Conservation (phyloP, 345 rosid species). For the Hypericum androsaemum region DNA sequence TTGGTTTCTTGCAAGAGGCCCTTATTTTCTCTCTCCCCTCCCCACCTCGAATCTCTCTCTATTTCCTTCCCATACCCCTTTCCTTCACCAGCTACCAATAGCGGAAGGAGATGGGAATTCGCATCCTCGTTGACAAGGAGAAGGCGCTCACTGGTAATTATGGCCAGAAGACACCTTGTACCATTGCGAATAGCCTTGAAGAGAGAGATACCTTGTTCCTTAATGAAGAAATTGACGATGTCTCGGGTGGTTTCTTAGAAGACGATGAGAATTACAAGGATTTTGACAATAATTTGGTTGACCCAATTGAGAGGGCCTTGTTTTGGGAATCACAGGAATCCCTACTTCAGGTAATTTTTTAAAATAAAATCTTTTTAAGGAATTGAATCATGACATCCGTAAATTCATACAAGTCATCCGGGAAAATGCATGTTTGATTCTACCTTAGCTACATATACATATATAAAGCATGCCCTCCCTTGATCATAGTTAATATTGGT, state of each 20-base stretch:
- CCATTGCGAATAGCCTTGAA: slow-evolving; percentile 21
- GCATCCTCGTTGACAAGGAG: slow-evolving; percentile 7
- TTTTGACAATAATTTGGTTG: not conserved
- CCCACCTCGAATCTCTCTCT: too few species aligned
- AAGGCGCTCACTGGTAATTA: slow-evolving; percentile 14
- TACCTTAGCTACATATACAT: too few species aligned
- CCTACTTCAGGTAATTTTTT: slow-evolving; percentile 32
- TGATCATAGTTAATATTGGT: too few species aligned
- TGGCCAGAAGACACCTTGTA: not conserved
- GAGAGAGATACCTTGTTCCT: slow-evolving; percentile 22
- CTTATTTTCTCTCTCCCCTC: too few species aligned
- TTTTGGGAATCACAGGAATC: slow-evolving; percentile 43
- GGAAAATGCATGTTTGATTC: too few species aligned
- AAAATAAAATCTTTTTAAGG: too few species aligned
- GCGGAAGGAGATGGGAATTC: slow-evolving; percentile 13
- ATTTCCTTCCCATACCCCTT: too few species aligned
- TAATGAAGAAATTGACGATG: slow-evolving; percentile 8
- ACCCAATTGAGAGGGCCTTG: slow-evolving; percentile 13
- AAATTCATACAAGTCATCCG: too few species aligned
- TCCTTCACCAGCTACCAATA: too few species aligned
- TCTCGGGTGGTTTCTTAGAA: not conserved
- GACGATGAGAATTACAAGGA: slow-evolving; percentile 9
- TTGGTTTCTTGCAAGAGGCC: too few species aligned
- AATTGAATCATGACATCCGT: too few species aligned
- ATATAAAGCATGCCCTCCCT: too few species aligned